These are phyloP conservation scores for Nannochloropsis granulata DNA, from an alignment of 108 stramenopile species.

Conservation along the genomic window DNA sequence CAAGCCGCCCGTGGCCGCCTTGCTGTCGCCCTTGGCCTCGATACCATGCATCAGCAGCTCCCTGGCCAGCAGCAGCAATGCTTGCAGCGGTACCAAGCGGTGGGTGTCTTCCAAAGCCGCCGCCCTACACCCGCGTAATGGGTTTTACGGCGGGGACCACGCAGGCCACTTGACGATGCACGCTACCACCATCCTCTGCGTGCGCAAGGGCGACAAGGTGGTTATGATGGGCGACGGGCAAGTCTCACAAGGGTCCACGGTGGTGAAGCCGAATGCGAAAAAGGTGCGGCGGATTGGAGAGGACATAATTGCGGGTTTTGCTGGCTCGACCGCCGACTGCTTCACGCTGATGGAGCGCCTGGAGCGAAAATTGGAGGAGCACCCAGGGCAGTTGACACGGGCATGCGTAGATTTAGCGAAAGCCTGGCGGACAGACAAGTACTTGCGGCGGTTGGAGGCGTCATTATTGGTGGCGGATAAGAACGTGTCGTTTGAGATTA, in stretches of 20 bases:
- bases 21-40: background rate
- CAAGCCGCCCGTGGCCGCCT: background rate
- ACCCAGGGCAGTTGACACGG: slow-evolving; percentile 72
- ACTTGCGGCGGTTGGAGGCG: slow-evolving; percentile 82
- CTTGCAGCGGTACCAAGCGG: background rate
- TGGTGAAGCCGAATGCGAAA: slow-evolving; percentile 84
- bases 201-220: slow-evolving; percentile 83
- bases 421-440: slow-evolving; percentile 96
- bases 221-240: slow-evolving; percentile 99
- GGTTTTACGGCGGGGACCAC: background rate
- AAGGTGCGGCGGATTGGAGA: slow-evolving; percentile 67
- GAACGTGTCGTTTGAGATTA: slow-evolving; percentile 64
- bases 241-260: slow-evolving; percentile 70
- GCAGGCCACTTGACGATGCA: slow-evolving; percentile 4
- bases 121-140: background rate
- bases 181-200: slow-evolving; percentile 74
- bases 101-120: background rate
- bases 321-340: slow-evolving; percentile 92
- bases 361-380: slow-evolving; percentile 83
- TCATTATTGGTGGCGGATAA: slow-evolving; percentile 67
- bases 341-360: slow-evolving; percentile 88
- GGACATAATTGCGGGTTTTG: slow-evolving; percentile 80
- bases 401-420: slow-evolving; percentile 93
- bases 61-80: background rate
- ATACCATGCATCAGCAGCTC: background rate